phyloP scores from a whole-genome alignment of 306 rosid species.

The Prunus davidiana region DNA sequence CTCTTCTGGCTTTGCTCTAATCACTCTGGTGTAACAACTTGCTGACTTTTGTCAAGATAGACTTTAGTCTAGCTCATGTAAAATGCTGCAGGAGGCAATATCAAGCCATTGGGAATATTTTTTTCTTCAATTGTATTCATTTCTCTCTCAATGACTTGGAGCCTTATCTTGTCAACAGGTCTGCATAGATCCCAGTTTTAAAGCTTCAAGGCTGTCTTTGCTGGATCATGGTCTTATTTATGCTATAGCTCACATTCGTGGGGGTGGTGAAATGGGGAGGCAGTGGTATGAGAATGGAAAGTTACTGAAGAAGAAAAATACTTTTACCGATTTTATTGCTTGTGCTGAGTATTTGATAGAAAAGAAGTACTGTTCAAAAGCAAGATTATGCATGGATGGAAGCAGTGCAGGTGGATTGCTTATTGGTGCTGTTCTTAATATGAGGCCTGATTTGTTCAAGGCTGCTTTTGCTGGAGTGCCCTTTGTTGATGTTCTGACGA shows the following conservation, averaged over 20 bases:
- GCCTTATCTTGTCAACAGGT: slow-evolving; percentile 40
- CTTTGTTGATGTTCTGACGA: slow-evolving; percentile 91
- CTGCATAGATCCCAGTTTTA: slow-evolving; percentile 76
- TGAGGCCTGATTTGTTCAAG: slow-evolving; percentile 96
- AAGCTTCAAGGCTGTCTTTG: slow-evolving; percentile 75
- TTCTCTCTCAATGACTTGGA: slow-evolving; percentile 18
- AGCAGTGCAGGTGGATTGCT: slow-evolving; percentile 98
- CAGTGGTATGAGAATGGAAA: slow-evolving; percentile 98
- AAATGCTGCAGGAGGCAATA: slow-evolving; percentile 14
- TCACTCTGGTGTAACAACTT: not conserved
- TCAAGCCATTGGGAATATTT: slow-evolving; percentile 13
- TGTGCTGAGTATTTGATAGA: slow-evolving; percentile 81
- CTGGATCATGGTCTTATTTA: slow-evolving; percentile 81
- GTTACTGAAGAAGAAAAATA: slow-evolving; percentile 77
- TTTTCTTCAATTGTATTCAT: slow-evolving; percentile 1
- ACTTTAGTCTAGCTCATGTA: slow-evolving; percentile 2
- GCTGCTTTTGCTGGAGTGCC: slow-evolving; percentile 93
- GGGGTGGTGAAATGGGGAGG: slow-evolving; percentile 99
- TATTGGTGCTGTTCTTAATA: slow-evolving; percentile 90
- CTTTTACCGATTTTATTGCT: slow-evolving; percentile 89
- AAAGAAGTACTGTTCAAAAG: slow-evolving; percentile 67
- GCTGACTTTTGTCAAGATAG: not conserved
- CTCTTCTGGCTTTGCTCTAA: not conserved
- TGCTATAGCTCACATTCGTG: slow-evolving; percentile 91
- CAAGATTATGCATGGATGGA: slow-evolving; percentile 74